Evolutionary conservation across 2,329 filamentous ascomycete species (phyloP).

Genomic region (Tolypocladium capitatum): DNA sequence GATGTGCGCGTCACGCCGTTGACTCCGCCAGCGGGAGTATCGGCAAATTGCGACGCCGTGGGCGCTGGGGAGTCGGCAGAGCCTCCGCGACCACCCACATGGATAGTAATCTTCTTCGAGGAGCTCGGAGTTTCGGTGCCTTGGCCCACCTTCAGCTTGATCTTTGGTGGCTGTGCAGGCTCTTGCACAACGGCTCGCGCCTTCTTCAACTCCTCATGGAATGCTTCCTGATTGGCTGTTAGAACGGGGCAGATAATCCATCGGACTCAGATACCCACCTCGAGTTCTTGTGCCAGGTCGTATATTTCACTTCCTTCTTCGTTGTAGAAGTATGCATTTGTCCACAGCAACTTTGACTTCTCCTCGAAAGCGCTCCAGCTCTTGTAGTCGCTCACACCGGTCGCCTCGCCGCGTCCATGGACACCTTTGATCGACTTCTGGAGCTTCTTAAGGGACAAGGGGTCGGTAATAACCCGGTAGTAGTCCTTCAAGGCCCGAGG

Average conservation of each 20-base stretch:
- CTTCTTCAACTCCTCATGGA: conserved; percentile 53
- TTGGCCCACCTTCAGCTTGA: conserved; percentile 62
- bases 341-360: conserved; percentile 70
- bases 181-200: conserved; percentile 62
- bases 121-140: conserved; percentile 28
- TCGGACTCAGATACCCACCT: conserved; percentile 36
- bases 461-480: conserved; percentile 70
- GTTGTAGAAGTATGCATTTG: conserved; percentile 80
- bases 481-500: conserved; percentile 69
- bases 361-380: conserved; percentile 74
- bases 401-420: conserved; percentile 52
- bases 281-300: conserved; percentile 61
- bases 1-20: conserved; percentile 12
- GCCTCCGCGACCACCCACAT: conserved; percentile 47
- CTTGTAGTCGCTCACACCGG: conserved; percentile 56
- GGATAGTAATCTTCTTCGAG: conserved; percentile 57
- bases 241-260: conserved; percentile 1
- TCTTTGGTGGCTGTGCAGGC: conserved; percentile 59
- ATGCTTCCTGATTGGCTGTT: conserved; percentile 44
- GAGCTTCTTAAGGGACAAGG: conserved; percentile 63
- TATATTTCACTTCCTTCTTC: conserved; percentile 83
- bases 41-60: conserved; percentile 16
- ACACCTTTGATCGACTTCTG: conserved; percentile 66
- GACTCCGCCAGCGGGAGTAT: conserved; percentile 9
- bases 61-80: conserved; percentile 38